A percentile compares a stretch with the other conserved stretches of the same genome.
Evolutionary conservation across 148 eudicot genomes (phyloP).

Genomic region (Fagopyrum esculentum): DNA sequence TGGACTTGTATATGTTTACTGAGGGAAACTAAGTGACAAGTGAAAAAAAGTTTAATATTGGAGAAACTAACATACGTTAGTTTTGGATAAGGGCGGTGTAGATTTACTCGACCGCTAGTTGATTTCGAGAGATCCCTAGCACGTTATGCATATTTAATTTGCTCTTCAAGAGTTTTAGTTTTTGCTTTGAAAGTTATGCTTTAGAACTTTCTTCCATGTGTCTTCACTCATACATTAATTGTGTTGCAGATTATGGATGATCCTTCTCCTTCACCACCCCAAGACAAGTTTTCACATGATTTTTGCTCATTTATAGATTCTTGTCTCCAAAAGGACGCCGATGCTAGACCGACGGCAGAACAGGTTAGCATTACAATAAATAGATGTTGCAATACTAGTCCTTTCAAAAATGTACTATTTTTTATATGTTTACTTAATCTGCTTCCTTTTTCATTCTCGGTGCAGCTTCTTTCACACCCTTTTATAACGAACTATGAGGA

Average conservation of each 20-base stretch:
- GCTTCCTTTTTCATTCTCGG: conserved; percentile 9
- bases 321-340: conserved; percentile 76
- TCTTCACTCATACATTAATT: no score
- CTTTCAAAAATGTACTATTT: background rate
- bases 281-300: conserved; percentile 58
- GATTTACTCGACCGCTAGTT: no score
- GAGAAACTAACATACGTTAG: no score
- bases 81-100: no score
- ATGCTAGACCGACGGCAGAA: conserved; percentile 79
- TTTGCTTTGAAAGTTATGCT: no score
- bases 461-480: conserved; percentile 87
- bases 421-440: background rate
- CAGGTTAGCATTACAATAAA: conserved; percentile 41
- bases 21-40: no score
- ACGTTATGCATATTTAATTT: no score
- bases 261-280: conserved; percentile 83
- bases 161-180: no score
- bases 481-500: conserved; percentile 60
- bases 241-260: conserved; percentile 72
- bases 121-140: no score
- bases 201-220: no score
- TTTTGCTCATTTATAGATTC: conserved; percentile 80
- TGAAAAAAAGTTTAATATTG: no score
- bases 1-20: no score
- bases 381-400: background rate